These are phyloP conservation scores for Dicorynia guianensis DNA, from an alignment of 306 rosid species.

Conservation along the genomic window DNA sequence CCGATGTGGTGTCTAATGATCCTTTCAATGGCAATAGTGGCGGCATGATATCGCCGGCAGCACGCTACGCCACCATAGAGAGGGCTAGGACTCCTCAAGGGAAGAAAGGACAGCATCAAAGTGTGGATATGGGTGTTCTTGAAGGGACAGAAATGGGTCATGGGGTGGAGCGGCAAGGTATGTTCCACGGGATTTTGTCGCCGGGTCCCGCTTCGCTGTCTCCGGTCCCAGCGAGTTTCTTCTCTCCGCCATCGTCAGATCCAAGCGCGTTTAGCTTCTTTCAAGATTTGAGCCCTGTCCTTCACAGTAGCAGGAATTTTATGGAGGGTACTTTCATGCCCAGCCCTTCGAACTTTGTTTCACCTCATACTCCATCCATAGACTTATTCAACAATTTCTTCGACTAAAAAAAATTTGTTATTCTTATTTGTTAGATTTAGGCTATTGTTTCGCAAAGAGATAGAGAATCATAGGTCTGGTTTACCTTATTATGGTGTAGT, in stretches of 20 bases:
- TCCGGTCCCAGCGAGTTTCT: conserved; percentile 65
- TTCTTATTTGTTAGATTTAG: not conserved
- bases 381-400: conserved; percentile 77
- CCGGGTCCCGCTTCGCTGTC: conserved; percentile 75
- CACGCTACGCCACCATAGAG: conserved; percentile 58
- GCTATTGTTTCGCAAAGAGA: not conserved
- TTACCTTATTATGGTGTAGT: conserved; percentile 24
- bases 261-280: conserved; percentile 54
- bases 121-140: conserved; percentile 16
- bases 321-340: conserved; percentile 69
- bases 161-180: conserved; percentile 38
- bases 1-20: conserved; percentile 8
- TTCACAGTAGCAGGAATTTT: conserved; percentile 57
- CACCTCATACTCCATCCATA: conserved; percentile 63
- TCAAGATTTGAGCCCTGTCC: conserved; percentile 75
- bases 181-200: conserved; percentile 78
- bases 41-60: conserved; percentile 60
- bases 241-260: conserved; percentile 62
- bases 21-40: conserved; percentile 20
- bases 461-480: not conserved
- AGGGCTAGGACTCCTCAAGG: conserved; percentile 55
- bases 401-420: conserved; percentile 32
- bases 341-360: conserved; percentile 71
- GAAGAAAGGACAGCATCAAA: conserved; percentile 19
- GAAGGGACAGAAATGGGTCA: conserved; percentile 42